phyloP scores from a whole-genome alignment of 192 early-diverging fungal genomes.

The Linnemannia hyalina region DNA sequence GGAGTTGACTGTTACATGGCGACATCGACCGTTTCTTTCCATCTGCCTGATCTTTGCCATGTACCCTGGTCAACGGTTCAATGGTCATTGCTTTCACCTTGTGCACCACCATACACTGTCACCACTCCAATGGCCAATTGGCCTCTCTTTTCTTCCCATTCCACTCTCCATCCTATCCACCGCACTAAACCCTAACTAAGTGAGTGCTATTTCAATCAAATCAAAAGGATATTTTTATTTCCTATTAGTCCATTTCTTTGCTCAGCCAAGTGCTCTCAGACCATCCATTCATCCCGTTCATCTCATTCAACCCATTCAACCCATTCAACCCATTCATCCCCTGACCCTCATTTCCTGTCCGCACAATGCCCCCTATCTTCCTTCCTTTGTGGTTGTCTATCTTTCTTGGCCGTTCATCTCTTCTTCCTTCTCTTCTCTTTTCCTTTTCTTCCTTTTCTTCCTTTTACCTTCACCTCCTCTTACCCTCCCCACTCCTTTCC shows the following conservation, averaged over 20 bases:
- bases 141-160: background rate
- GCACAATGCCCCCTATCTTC: background rate
- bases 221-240: background rate
- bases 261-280: constrained; percentile 6
- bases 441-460: background rate
- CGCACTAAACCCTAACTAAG: background rate
- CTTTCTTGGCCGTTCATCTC: background rate
- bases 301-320: background rate
- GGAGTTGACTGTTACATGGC: background rate
- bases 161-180: background rate
- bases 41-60: no score
- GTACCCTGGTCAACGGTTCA: no score
- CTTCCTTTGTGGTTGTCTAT: background rate
- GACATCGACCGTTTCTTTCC: background rate
- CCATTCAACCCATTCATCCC: background rate
- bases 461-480: background rate
- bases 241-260: background rate
- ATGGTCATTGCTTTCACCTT: no score
- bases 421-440: background rate
- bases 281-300: background rate
- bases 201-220: background rate
- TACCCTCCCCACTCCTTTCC: background rate
- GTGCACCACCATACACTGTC: no score
- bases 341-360: background rate
- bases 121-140: background rate